Evolutionary conservation across 2,329 filamentous ascomycete species (phyloP), one percentile per base, ranked within the genome.

Genomic region (Colletotrichum siamense): DNA sequence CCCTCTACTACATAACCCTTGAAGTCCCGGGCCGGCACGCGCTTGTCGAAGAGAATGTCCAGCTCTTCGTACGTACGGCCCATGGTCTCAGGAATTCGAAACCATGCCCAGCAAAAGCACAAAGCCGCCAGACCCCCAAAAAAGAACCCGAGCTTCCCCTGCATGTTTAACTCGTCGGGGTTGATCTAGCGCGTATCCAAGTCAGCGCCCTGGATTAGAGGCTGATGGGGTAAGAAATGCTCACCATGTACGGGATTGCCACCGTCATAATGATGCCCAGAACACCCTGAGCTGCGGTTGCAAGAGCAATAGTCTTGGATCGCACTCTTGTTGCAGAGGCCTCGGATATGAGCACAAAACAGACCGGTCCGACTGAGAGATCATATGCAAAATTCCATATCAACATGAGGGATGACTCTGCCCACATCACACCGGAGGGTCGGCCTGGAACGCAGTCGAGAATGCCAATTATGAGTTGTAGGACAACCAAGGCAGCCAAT

Each of bases 271-370:
- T 49, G 3, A 85, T 83, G 6, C 86, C 86, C 1, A 87, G 72
- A 0, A 86, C 79, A 1, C 83, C 86, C 74, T 88, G 86, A 1
- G 84, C 81, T 4, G 86, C 86, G 8, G 86, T 88, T 13, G 86
- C 86, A 16, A 88, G 82, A 44, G 86, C 86, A 30, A 88, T 88
- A 3, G 84, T 87, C 82, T 87, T 87, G 22, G 85, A 87, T 9
- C 86, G 82, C 9, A 88, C 85, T 18, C 86, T 83, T 3, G 86
- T 88, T 18, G 86, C 86, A 1, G 86, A 87, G 34, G 85, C 80
- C 84, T 92, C 83, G 78, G 90, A 91, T 77, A 92, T 89, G 79
- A 91, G 89, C 36, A 91, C 79, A 87, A 91, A 52, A 73, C 71
- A 77, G 18, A 79, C 63, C 30, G 79, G 85, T 1, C 85, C 85